Base-by-base conservation (phyloP, 2,329 filamentous ascomycete genomes). In the Colletotrichum sp. region DNA sequence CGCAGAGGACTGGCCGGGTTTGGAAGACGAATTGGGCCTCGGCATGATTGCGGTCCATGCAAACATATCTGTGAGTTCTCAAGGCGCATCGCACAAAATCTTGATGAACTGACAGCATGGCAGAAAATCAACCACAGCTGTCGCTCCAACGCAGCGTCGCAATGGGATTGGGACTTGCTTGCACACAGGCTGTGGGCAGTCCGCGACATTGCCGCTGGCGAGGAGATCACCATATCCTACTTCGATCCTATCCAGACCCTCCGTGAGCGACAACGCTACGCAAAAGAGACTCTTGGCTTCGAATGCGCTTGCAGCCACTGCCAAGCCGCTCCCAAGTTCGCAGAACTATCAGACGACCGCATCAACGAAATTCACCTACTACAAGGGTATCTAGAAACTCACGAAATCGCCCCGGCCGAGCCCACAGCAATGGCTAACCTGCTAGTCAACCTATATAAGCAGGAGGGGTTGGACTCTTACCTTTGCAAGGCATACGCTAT, bases 101-200 rank as follows among this genome's bases (percentile, higher is more conserved):
- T 9, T 14, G 4, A 10, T 52, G 4, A 1, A 62, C 56, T 43
- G 16, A 52, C 10, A 64, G 13, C 6, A 24, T 2, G 16, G 9
- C 59, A 71, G 59, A 64, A 65, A 14, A 71, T 71, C 5, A 71
- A 64, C 30, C 68, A 71, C 21, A n/a, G 68, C 28, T 71, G 68
- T 9, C 68, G 68, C 5, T 36, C 68, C 2, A 71, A 71, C 7
- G 38, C 68, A 13, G 68, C 32, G n/a, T 10, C 59, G 3, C 68
- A 64, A 2, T 71, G 68, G 68, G 21, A 64, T 13, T 71, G 59
- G 68, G 59, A 24, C 36, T 1, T 18, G 2, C 13, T 71, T 1
- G 28, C 38, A n/a, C 68, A 71, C 18, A 56, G 10, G 24, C 21
- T 71, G 1, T 58, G 52, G 14, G 43, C 68, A 14, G 68, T 43